Evolutionary conservation across 2,329 filamentous ascomycete genomes (phyloP), one percentile per base, ranked within the genome.

Genomic region (Calonectria pauciramosa): DNA sequence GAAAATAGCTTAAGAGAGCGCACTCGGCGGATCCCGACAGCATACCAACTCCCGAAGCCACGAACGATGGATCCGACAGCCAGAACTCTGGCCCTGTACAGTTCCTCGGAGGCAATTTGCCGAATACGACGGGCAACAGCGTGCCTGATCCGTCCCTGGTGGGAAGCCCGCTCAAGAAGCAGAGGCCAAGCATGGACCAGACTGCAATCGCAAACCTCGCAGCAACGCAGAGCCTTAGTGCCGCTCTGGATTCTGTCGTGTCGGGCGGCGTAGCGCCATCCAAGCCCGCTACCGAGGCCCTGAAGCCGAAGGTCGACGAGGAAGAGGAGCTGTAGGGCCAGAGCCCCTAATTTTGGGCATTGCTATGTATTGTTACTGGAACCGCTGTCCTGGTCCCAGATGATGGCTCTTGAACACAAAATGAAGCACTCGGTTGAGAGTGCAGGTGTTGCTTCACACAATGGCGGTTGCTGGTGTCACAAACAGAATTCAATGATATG

Each of bases 121-220:
- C 79, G 9, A 23, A 38, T 26, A 74, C 75, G 28, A 60, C 71
- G 28, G 73, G 64, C 41, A 49, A 73, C 64, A 70, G 75, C 9
- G 82, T 78, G 70, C 83, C 78, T 30, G 82, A 79, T 82, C 84
- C 81, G 73, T 71, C 87, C 86, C 73, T 85, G 84, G 84, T 95
- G 28, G 93, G 92, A 64, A 95, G 93, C 77, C 94, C 94, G 1
- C 89, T 95, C 80, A 96, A 96, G 88, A 95, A 93, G 82, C 93
- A 94, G 72, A 89, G 94, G 44, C 90, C 93, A 1, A 94, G 92
- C 79, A 77, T 85, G 47, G 85, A 86, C 64, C 80, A 82, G 20
- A 41, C 56, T 9, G 56, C 56, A 4, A 75, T 77, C 16, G 78
- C 76, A 49, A 83, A 79, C 65, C 79, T 78, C 59, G 76, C 81